These are phyloP conservation scores for Coemansia sp. DNA, from an alignment of 192 early-diverging fungal species.

Conservation along the genomic window DNA sequence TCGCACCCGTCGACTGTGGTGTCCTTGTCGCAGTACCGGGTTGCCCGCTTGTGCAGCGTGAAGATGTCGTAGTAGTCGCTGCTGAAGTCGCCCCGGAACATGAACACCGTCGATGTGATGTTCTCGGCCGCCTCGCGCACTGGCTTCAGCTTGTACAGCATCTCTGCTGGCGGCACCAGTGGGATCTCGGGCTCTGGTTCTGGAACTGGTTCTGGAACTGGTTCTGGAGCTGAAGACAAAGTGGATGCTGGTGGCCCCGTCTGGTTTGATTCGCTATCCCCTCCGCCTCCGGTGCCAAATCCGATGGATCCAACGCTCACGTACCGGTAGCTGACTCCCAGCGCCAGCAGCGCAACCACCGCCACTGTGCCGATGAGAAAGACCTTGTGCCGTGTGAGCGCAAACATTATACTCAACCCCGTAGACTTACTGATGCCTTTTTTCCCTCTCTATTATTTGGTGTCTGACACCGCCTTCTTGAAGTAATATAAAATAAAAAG, in stretches of 20 bases:
- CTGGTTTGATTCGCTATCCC: too few relatives aligned
- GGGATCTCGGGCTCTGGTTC: neutral
- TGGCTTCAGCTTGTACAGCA: neutral
- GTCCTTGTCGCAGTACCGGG: slow-evolving; percentile 1
- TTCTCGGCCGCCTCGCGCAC: neutral
- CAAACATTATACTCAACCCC: neutral
- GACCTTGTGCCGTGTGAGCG: neutral
- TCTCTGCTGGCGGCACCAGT: neutral
- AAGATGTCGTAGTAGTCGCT: slow-evolving; percentile 3
- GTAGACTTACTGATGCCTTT: too few relatives aligned
- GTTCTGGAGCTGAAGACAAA: too few relatives aligned
- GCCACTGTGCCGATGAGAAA: neutral
- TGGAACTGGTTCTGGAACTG: too few relatives aligned
- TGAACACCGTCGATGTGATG: slow-evolving; percentile 5
- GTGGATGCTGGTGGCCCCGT: too few relatives aligned
- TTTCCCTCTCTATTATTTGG: too few relatives aligned
- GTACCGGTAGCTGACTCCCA: neutral
- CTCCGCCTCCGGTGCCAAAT: too few relatives aligned
- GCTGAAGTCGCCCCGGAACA: slow-evolving; percentile 12
- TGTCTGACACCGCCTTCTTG: too few relatives aligned
- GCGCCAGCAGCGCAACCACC: neutral
- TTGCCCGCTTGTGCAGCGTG: slow-evolving; percentile 3
- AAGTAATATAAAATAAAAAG: too few relatives aligned
- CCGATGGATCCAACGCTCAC: neutral
- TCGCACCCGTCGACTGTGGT: neutral